Conservation (phyloP, 331 rosid species). For the Cydonia oblonga region DNA sequence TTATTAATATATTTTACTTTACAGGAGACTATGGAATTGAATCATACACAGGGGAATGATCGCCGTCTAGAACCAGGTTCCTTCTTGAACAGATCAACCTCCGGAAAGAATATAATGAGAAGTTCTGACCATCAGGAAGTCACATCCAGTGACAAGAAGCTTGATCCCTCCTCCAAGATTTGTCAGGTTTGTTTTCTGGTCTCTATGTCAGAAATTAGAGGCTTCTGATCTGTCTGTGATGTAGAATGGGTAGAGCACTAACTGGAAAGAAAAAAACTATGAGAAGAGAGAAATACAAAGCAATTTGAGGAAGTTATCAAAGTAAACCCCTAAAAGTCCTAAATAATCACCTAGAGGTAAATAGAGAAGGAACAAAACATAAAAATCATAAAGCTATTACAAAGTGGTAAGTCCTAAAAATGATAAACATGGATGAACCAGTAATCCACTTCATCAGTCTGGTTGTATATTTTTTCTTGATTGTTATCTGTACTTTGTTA, state of each 20-base stretch:
- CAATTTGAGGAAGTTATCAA: not conserved
- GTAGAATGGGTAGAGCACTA: not conserved
- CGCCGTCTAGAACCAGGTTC: slow-evolving; percentile 20
- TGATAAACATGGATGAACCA: not conserved
- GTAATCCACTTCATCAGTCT: not conserved
- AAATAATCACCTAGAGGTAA: not conserved
- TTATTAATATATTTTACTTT: slow-evolving; percentile 7
- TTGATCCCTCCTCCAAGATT: slow-evolving; percentile 9
- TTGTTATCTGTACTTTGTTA: not conserved
- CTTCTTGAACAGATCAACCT: slow-evolving; percentile 14
- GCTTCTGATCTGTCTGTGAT: not conserved
- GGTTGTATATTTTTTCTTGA: not conserved
- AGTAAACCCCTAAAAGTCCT: not conserved
- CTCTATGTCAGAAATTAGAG: not conserved
- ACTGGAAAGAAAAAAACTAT: not conserved
- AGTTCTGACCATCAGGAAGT: slow-evolving; percentile 20
- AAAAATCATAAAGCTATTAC: not conserved
- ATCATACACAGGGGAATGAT: slow-evolving; percentile 9
- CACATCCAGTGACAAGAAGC: slow-evolving; percentile 16
- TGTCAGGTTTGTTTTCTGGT: slow-evolving; percentile 27
- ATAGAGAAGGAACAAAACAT: not conserved
- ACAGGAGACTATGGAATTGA: slow-evolving; percentile 27
- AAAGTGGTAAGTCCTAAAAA: not conserved
- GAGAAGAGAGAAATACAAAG: not conserved
- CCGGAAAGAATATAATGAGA: slow-evolving; percentile 16